Evolutionary conservation across 768 basidiomycete species (phyloP).

Genomic region (Leccinum boreale): DNA sequence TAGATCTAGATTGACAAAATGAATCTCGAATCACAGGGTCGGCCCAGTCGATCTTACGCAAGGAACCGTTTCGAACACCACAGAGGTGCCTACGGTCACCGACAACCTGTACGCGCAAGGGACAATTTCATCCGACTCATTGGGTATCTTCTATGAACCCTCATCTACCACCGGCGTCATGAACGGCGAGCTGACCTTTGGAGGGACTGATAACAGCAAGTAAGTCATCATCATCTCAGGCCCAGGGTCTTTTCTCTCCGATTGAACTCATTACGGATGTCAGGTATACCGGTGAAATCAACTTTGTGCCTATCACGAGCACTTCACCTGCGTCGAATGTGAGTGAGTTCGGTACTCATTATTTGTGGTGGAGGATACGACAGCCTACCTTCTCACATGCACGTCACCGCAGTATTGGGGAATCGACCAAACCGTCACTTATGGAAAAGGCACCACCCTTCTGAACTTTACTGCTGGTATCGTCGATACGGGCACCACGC

Average conservation of each 20-base stretch:
- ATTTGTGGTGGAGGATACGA: background rate
- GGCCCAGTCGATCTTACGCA: constrained; percentile 50
- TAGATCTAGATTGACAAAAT: background rate
- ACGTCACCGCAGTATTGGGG: constrained; percentile 41
- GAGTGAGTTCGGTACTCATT: constrained; percentile 2
- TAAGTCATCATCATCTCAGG: constrained; percentile 10
- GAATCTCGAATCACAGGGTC: constrained; percentile 28
- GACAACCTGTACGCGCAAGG: constrained; percentile 53
- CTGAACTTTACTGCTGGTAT: constrained; percentile 41
- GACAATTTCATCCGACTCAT: constrained; percentile 40
- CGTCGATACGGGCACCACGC: constrained; percentile 49
- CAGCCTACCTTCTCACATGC: background rate
- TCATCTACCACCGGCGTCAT: constrained; percentile 48
- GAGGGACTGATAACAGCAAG: constrained; percentile 48
- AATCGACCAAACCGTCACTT: constrained; percentile 39
- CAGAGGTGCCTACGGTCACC: constrained; percentile 48
- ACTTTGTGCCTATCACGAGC: constrained; percentile 40
- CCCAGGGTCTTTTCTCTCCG: background rate
- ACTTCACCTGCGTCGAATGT: constrained; percentile 43
- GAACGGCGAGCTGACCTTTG: constrained; percentile 58
- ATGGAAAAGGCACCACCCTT: constrained; percentile 33
- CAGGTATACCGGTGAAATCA: constrained; percentile 34
- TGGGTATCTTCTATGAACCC: constrained; percentile 54
- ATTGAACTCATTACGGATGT: background rate
- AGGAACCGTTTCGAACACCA: constrained; percentile 37